Evolutionary conservation across 306 rosid species (phyloP).

Genomic region (Canavalia ensiformis): DNA sequence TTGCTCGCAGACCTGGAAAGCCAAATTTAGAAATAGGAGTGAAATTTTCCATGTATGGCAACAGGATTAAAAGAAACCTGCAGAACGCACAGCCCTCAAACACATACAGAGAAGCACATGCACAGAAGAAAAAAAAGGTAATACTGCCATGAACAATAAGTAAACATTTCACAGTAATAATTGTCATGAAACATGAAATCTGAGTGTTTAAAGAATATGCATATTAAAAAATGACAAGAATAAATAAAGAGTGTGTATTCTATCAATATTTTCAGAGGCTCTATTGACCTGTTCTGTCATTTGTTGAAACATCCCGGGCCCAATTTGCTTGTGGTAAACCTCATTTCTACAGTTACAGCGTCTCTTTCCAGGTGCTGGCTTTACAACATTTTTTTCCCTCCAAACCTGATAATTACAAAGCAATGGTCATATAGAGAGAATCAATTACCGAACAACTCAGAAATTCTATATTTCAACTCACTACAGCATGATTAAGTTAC

Average conservation of each 20-base stretch:
- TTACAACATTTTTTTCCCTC: constrained; percentile 93
- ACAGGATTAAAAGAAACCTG: constrained; percentile 16
- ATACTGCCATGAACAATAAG: neutral
- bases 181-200: constrained; percentile 33
- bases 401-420: constrained; percentile 70
- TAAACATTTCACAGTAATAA: constrained; percentile 18
- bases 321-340: constrained; percentile 96
- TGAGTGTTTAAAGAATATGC: neutral
- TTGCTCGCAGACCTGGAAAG: constrained; percentile 90
- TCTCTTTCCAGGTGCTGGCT: constrained; percentile 96
- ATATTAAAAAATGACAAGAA: neutral
- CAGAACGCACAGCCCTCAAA: neutral
- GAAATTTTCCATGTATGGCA: constrained; percentile 28
- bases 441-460: constrained; percentile 12
- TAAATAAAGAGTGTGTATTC: constrained; percentile 3
- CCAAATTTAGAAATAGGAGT: constrained; percentile 36
- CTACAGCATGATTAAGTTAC: neutral
- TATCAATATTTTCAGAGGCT: constrained; percentile 29
- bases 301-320: constrained; percentile 99
- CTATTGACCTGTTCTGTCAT: constrained; percentile 92
- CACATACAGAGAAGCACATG: neutral
- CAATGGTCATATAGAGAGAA: constrained; percentile 35
- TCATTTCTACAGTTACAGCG: constrained; percentile 96
- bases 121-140: neutral
- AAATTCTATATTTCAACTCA: constrained; percentile 7